Conservation (phyloP, 208 protist genomes). For the Tetramitus jugosus region DNA sequence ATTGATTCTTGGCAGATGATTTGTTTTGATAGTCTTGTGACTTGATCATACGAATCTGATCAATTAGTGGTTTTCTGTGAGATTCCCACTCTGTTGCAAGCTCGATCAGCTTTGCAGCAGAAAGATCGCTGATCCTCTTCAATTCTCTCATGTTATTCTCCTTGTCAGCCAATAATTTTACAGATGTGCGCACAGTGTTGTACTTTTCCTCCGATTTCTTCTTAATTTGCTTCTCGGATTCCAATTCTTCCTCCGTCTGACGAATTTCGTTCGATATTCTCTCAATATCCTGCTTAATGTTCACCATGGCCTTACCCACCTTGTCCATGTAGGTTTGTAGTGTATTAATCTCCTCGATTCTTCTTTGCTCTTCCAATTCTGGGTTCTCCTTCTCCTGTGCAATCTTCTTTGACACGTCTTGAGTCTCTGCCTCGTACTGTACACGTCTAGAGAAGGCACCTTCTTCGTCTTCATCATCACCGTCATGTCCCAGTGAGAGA, state of each 20-base stretch:
- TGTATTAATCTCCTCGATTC: neutral
- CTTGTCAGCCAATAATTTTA: neutral
- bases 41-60: neutral
- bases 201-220: neutral
- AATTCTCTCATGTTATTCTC: slow-evolving; percentile 22
- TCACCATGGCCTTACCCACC: neutral
- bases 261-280: neutral
- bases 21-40: neutral
- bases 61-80: neutral
- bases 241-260: neutral
- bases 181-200: neutral
- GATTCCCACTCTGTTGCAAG: slow-evolving; percentile 23
- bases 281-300: neutral
- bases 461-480: no score
- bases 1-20: neutral
- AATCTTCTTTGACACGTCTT: neutral
- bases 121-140: neutral
- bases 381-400: neutral
- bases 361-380: slow-evolving; percentile 16
- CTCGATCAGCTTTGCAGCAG: neutral
- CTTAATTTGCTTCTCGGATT: neutral
- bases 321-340: neutral
- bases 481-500: no score
- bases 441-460: neutral
- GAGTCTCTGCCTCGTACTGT: neutral